Base-by-base conservation (phyloP, 768 basidiomycete genomes). In the Calvatia gigantea region DNA sequence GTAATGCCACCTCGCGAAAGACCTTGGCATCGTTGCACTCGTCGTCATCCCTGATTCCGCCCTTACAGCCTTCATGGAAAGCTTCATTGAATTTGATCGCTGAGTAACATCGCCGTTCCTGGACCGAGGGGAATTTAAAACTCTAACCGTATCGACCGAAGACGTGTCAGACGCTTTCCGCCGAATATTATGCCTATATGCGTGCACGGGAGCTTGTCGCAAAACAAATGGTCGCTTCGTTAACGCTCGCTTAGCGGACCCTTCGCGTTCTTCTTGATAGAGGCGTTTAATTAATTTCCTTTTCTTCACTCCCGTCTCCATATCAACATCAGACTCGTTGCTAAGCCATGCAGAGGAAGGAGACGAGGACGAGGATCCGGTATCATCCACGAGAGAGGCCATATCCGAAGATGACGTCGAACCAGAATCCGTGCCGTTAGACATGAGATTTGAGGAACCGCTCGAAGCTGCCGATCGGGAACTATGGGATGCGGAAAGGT, bases 371-470 rank as follows among this genome's bases (percentile, higher is more conserved):
- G 82, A 83, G 11, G 83, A 85, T 25, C 78, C 80, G 19, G 75
- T 79, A 59, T 86, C 83, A 57, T 86, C 84, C n/a, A 79, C 78
- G 43, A 86, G 69, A 25, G 83, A 86, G 54, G 77, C 81, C 63
- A 84, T 73, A 48, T 86, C 86, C 2, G 86, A 85, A 21, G 70
- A 58, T 17, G 57, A 56, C 12, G 35, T 47, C 35, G 35, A 57
- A 55, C 56, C 56, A 51, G 58, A 59, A 49, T 43, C 51, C 37
- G 28, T 35, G 33, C 29, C 56, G 41, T 46, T 53, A 31, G 27
- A 52, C 46, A 28, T 53, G 33, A 53, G 39, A 50, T 48, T 38
- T 12, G 56, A 47, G 17, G 59, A 38, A 32, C 41, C 59, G 11
- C 63, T 66, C 1, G 65, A 63, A 27, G 65, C 60, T 33, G 60